Evolutionary conservation across 164 flowering plant genomes (phyloP).

Genomic region (Kingdonia uniflora): DNA sequence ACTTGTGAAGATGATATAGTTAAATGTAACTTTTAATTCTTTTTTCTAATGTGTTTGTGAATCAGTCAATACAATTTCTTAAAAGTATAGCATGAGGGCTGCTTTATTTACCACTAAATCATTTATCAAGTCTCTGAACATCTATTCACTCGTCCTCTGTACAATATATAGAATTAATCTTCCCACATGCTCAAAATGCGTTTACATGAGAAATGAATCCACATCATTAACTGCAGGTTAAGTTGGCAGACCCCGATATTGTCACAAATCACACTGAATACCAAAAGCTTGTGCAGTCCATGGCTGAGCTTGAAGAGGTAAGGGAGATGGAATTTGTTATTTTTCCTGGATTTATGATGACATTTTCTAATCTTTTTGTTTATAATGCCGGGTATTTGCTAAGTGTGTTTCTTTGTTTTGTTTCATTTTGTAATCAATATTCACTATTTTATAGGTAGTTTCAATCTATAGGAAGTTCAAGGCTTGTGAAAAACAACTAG

Average conservation of each 20-base stretch:
- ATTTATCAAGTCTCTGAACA: too few relatives aligned
- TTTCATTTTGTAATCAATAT: too few relatives aligned
- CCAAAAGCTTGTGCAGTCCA: constrained; percentile 84
- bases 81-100: neutral
- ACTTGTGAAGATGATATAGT: too few relatives aligned
- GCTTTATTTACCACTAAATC: too few relatives aligned
- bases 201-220: neutral
- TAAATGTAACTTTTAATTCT: too few relatives aligned
- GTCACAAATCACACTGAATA: constrained; percentile 82
- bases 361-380: neutral
- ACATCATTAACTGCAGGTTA: constrained; percentile 38
- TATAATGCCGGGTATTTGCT: neutral
- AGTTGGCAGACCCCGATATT: constrained; percentile 92
- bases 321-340: neutral
- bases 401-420: neutral
- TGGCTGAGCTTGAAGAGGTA: constrained; percentile 93
- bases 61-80: neutral
- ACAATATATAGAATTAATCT: too few relatives aligned
- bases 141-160: too few relatives aligned
- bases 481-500: constrained; percentile 81
- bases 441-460: constrained; percentile 77
- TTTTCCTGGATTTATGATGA: neutral
- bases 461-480: constrained; percentile 52
- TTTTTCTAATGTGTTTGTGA: neutral
- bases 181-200: neutral